Base-by-base conservation (phyloP, 1,139 yeast genomes). In the Pichia sp. region DNA sequence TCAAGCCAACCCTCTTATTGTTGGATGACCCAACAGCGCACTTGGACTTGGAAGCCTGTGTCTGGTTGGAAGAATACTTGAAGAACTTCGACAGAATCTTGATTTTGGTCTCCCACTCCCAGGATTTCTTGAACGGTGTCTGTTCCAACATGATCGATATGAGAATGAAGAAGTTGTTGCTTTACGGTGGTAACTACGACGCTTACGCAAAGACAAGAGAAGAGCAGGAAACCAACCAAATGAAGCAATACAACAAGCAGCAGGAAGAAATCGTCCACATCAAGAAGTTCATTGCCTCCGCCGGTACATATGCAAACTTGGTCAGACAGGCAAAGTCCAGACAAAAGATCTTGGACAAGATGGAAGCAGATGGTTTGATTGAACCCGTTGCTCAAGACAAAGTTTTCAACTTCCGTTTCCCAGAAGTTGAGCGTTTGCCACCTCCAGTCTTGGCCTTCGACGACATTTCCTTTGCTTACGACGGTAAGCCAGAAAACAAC, bases 21-120 rank as follows among this genome's bases (percentile, higher is more conserved):
- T 80, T 89, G 71, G 99, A 93, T 78, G 99, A 93, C 73, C 99
- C 99, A 68, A 95, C 99, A 64, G 99, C 99, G 60, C 99, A 93
- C 76, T 88, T 93, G 82, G 99, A 93, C 79, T 82, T 95, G 72
- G 97, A 93, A 73, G 99, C 99, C 59, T 93, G 98, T 86, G 99
- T 95, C 69, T 93, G 99, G 99, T 82, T 93, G 74, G 99, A 93
- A 81, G 98, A 92, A 77, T 93, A 93, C 75, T 82, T 93, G 70
- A 92, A 90, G 80, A 81, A 92, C 72, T 93, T 86, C 73, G 97
- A 92, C 74, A 84, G 95, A 73, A 92, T 90, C 61, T 82, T 95
- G 74, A 93, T 93, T 53, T 80, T 93, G 64, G 98, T 93, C 60
- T 93, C 99, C 34, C 99, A 93, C 77, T 93, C 99, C 51, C 97